A percentile compares a stretch with the other conserved stretches of the same genome.
Conservation (phyloP, 2,329 filamentous ascomycete species). For the Didymella glomerata region DNA sequence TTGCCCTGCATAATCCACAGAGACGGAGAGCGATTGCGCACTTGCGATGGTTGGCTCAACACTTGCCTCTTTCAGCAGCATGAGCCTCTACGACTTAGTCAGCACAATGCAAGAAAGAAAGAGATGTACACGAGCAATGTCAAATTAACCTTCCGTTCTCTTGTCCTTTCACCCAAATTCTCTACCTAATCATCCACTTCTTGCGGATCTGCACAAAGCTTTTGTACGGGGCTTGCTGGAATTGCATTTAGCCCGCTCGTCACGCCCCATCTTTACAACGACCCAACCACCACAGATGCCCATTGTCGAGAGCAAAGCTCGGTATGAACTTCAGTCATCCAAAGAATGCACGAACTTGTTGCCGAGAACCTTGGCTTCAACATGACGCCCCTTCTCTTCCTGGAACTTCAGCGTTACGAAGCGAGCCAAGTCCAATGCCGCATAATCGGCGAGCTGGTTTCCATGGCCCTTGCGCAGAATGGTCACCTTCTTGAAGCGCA, state of each 20-base stretch:
- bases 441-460: background rate
- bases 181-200: too few species aligned
- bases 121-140: too few species aligned
- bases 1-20: background rate
- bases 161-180: too few species aligned
- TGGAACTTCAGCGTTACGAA: background rate
- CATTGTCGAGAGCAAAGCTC: too few species aligned
- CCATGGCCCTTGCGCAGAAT: background rate
- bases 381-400: background rate
- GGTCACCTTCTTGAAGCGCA: background rate
- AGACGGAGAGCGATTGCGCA: conserved; percentile 9
- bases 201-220: background rate
- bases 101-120: too few species aligned
- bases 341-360: background rate
- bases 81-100: background rate
- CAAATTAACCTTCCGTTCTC: too few species aligned
- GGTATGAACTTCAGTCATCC: background rate
- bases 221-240: background rate
- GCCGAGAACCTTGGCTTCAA: background rate
- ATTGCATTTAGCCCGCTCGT: background rate
- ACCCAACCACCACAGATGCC: too few species aligned
- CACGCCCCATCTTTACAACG: background rate
- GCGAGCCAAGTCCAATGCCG: background rate
- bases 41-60: conserved; percentile 10
- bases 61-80: background rate